These are phyloP conservation scores for Tuber indicum DNA, from an alignment of 495 filamentous ascomycete species.

Conservation along the genomic window DNA sequence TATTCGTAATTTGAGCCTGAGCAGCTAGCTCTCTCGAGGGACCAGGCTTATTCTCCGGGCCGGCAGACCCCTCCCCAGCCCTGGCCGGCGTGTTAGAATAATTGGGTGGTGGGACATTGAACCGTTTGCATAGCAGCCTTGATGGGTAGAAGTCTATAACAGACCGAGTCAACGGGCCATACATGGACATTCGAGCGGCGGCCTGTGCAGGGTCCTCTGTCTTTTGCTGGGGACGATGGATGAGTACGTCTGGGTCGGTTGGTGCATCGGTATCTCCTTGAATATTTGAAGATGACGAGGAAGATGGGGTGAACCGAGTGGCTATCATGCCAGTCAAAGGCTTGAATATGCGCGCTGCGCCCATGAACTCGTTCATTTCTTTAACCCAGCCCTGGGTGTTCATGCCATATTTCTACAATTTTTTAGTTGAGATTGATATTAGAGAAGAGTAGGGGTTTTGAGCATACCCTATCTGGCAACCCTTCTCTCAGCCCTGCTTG, in stretches of 20 bases:
- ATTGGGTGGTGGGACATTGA: slow-evolving; percentile 59
- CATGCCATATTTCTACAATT: slow-evolving; percentile 43
- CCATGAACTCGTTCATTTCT: slow-evolving; percentile 80
- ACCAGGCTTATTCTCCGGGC: slow-evolving; percentile 32
- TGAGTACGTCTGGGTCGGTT: slow-evolving; percentile 45
- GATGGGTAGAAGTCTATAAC: slow-evolving; percentile 70
- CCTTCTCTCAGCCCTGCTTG: slow-evolving; percentile 58
- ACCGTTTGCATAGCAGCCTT: slow-evolving; percentile 82
- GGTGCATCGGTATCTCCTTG: slow-evolving; percentile 19
- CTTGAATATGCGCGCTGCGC: slow-evolving; percentile 85
- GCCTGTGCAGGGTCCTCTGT: slow-evolving; percentile 72
- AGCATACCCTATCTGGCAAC: slow-evolving; percentile 54
- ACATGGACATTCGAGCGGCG: slow-evolving; percentile 90
- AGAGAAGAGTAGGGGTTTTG: neutral
- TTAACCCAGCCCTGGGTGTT: slow-evolving; percentile 67
- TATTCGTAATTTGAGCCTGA: slow-evolving; percentile 50
- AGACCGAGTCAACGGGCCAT: slow-evolving; percentile 74
- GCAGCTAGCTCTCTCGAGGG: slow-evolving; percentile 45
- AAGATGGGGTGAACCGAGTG: slow-evolving; percentile 76
- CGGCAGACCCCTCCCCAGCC: slow-evolving; percentile 35
- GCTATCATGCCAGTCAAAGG: slow-evolving; percentile 89
- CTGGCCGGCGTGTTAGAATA: slow-evolving; percentile 46
- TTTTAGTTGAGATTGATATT: slow-evolving; percentile 13
- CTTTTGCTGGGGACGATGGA: slow-evolving; percentile 57
- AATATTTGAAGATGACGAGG: slow-evolving; percentile 48